Percentiles rank a stretch among this genome's conserved stretches.
These are phyloP conservation scores for Sergeia podlipaevii DNA, from an alignment of 208 protist species.

Conservation along the genomic window DNA sequence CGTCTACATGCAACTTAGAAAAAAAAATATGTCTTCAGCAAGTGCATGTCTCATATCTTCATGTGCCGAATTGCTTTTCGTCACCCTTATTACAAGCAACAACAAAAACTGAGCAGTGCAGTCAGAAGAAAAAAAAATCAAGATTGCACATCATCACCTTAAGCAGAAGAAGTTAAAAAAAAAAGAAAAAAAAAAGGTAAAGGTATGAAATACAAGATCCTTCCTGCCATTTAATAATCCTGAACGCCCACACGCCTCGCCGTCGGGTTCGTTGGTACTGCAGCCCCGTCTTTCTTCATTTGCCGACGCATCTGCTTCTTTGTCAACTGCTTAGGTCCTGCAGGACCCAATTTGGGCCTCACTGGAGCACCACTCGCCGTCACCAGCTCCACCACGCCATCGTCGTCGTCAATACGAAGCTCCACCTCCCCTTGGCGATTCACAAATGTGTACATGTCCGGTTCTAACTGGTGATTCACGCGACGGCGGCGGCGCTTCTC, in stretches of 20 bases:
- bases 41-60: too few species aligned
- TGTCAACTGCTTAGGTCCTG: slow-evolving; percentile 38
- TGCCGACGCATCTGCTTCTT: slow-evolving; percentile 72
- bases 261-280: slow-evolving; percentile 53
- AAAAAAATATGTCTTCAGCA: too few species aligned
- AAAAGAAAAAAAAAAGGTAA: slow-evolving; percentile 14
- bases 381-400: slow-evolving; percentile 76
- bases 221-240: slow-evolving; percentile 31
- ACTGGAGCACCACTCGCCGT: slow-evolving; percentile 14
- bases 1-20: too few species aligned
- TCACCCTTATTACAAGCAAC: too few species aligned
- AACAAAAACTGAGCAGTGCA: too few species aligned
- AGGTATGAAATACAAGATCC: slow-evolving; percentile 6
- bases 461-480: slow-evolving; percentile 80
- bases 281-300: slow-evolving; percentile 41
- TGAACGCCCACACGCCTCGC: slow-evolving; percentile 53
- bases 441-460: slow-evolving; percentile 65
- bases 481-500: slow-evolving; percentile 38
- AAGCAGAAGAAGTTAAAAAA: slow-evolving; percentile 14
- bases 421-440: slow-evolving; percentile 79
- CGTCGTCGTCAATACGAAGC: slow-evolving; percentile 84
- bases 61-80: too few species aligned
- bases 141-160: neutral
- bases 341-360: slow-evolving; percentile 14
- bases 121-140: too few species aligned